Evolutionary conservation across 108 stramenopile species (phyloP).

Genomic region (Nitzschia inconspicua): DNA sequence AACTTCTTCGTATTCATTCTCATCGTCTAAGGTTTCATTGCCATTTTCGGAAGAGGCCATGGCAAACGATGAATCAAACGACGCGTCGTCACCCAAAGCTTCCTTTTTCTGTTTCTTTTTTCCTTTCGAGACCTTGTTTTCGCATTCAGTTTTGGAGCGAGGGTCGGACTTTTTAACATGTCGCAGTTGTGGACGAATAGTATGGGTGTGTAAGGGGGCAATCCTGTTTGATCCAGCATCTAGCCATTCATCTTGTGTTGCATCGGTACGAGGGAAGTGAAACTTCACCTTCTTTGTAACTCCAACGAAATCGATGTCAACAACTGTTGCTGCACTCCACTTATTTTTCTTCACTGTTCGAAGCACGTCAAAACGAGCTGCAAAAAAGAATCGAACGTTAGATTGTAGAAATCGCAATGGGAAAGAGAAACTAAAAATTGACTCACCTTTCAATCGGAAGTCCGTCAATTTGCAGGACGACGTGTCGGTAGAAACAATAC

Average conservation of each 20-base stretch:
- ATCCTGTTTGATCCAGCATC: conserved; percentile 64
- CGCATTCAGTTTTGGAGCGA: neutral
- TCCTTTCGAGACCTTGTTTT: neutral
- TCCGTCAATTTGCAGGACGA: conserved; percentile 2
- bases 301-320: conserved; percentile 54
- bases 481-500: neutral
- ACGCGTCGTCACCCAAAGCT: neutral
- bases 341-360: conserved; percentile 48
- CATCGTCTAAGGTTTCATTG: neutral
- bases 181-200: neutral
- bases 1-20: conserved; percentile 2
- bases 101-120: neutral
- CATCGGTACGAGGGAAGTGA: conserved; percentile 51
- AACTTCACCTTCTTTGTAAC: conserved; percentile 60
- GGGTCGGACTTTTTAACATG: no score
- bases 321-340: conserved; percentile 55
- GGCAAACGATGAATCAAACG: neutral
- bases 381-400: neutral
- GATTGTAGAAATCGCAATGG: neutral
- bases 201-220: conserved; percentile 35
- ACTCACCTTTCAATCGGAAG: conserved; percentile 20
- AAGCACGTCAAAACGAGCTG: conserved; percentile 80
- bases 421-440: neutral
- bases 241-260: conserved; percentile 69
- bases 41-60: neutral